Conservation (phyloP, 2,329 filamentous ascomycete species). For the Alternaria atra region DNA sequence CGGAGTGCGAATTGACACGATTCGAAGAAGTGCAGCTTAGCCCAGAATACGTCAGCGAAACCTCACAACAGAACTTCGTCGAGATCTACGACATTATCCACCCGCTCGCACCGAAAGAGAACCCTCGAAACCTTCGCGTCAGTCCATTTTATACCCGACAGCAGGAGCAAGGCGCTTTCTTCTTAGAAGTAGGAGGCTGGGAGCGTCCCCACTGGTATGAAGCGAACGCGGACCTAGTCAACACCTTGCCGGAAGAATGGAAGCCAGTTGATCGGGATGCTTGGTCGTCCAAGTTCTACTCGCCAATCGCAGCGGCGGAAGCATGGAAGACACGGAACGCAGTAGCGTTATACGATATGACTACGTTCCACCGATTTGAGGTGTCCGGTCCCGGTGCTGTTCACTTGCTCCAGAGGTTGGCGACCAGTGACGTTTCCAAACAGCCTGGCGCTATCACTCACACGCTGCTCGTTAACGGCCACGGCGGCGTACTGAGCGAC, state of each 20-base stretch:
- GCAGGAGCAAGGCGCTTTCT: slow-evolving; percentile 64
- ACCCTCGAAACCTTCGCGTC: slow-evolving; percentile 66
- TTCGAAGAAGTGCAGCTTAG: slow-evolving; percentile 70
- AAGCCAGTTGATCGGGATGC: slow-evolving; percentile 64
- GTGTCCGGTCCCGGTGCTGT: slow-evolving; percentile 66
- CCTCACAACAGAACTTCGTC: slow-evolving; percentile 68
- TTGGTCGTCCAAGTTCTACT: slow-evolving; percentile 67
- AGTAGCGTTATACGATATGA: slow-evolving; percentile 71
- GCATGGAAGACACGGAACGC: slow-evolving; percentile 72
- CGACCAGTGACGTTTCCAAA: slow-evolving; percentile 60
- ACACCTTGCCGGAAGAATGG: slow-evolving; percentile 64
- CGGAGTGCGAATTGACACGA: slow-evolving; percentile 67
- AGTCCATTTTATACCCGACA: slow-evolving; percentile 68
- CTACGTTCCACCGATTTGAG: slow-evolving; percentile 66
- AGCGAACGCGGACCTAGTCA: slow-evolving; percentile 62
- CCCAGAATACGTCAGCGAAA: slow-evolving; percentile 65
- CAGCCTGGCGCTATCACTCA: slow-evolving; percentile 63
- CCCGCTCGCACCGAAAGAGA: slow-evolving; percentile 65
- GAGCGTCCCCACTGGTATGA: slow-evolving; percentile 72
- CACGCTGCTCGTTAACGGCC: slow-evolving; percentile 63
- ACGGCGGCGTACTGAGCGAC: slow-evolving; percentile 66
- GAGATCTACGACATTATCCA: slow-evolving; percentile 73
- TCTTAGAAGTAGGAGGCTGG: slow-evolving; percentile 69
- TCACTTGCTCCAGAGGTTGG: slow-evolving; percentile 63
- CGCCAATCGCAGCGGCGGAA: slow-evolving; percentile 67